Conservation (phyloP, 2,329 filamentous ascomycete species). For the Colletotrichum sansevieriae region DNA sequence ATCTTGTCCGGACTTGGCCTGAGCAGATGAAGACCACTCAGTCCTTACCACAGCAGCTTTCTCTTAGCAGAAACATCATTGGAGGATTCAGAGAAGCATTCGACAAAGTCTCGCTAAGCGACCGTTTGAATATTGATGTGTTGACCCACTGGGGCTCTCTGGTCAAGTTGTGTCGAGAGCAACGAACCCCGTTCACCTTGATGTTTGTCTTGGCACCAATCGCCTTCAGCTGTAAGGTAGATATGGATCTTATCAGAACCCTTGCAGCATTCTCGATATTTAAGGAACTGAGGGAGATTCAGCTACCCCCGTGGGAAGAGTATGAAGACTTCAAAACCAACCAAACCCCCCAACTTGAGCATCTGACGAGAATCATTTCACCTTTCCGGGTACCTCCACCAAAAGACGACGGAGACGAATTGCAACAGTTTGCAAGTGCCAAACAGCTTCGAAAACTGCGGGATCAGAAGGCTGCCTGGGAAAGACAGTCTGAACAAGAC, state of each 20-base stretch:
- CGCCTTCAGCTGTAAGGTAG: constrained; percentile 53
- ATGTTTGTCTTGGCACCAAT: constrained; percentile 62
- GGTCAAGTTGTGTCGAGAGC: constrained; percentile 51
- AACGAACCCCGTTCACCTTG: constrained; percentile 50
- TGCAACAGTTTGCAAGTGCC: constrained; percentile 45
- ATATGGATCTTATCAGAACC: constrained; percentile 57
- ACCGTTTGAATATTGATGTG: constrained; percentile 54
- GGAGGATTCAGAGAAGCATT: constrained; percentile 52
- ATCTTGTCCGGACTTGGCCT: constrained; percentile 43
- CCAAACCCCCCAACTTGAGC: constrained; percentile 49
- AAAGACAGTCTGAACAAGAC: constrained; percentile 49
- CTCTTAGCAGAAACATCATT: constrained; percentile 45
- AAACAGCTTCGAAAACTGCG: constrained; percentile 51
- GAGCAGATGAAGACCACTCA: constrained; percentile 36
- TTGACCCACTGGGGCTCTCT: constrained; percentile 58
- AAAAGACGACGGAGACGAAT: constrained; percentile 44
- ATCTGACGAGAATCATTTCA: constrained; percentile 50
- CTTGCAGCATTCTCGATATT: constrained; percentile 60
- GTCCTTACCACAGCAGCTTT: constrained; percentile 36
- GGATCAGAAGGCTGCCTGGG: constrained; percentile 48
- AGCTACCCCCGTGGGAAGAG: constrained; percentile 51
- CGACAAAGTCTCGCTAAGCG: constrained; percentile 52
- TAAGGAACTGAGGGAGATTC: constrained; percentile 52
- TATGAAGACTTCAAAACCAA: constrained; percentile 53
- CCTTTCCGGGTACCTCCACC: constrained; percentile 48